Base-by-base conservation (phyloP, 371 early-diverging fungal species). In the Mortierella sp. region DNA sequence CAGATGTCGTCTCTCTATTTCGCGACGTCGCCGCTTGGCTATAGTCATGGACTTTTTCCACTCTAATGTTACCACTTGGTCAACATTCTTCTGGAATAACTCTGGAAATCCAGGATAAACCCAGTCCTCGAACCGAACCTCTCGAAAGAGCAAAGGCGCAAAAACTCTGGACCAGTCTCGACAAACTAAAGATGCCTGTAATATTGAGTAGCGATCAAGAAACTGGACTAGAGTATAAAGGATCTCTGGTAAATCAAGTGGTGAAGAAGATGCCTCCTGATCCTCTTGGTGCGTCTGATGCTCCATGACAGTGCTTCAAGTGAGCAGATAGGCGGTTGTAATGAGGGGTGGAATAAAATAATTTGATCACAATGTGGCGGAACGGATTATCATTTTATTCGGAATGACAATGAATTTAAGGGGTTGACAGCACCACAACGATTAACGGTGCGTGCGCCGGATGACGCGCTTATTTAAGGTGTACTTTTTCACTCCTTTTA, bases 171-270 rank as follows among this genome's bases (percentile, higher is more conserved):
- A 42, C 66, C 58, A 66, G 26, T 54, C 28, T 43, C 22, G 42
- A 29, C 45, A 66, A 23, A 56, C 58, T 8, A 26, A n/a, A 13
- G 58, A 26, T 17, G 66, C 66, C 15, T 58, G 45, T 4, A 66
- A 28, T 1, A 66, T 37, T 6, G 57, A 45, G 15, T 42, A 6
- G 32, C 57, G 66, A 17, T 66, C 49, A 1, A 66, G 47, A 34
- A 66, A 45, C 28, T 66, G 58, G 45, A 66, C 58, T 2, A 66
- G 47, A n/a, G 26, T 56, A 32, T 66, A 57, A 10, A 66, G 66
- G 26, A 66, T 57, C 35, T 66, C 66, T 13, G 66, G 66, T 2
- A 58, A 47, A 13, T 66, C 66, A 5, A 66, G 58, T 22, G 66
- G 58, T 49, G 62, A 62, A 2, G 61, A 61, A 26, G 61, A 19